Evolutionary conservation across 2,329 filamentous ascomycete species (phyloP).

Genomic region (Trichophaea hybrida): DNA sequence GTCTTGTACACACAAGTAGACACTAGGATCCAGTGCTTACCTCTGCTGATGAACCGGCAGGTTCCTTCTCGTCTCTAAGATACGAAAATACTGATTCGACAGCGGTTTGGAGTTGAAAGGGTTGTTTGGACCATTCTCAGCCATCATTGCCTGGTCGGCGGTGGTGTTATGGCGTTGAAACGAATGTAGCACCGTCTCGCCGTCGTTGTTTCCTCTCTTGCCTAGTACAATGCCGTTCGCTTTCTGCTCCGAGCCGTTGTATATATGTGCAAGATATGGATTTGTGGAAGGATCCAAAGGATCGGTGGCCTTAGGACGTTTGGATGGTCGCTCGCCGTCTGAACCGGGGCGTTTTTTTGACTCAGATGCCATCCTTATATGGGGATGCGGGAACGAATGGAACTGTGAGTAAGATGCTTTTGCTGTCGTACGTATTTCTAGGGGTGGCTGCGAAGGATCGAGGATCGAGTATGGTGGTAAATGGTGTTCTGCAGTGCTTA

Average conservation of each 20-base stretch:
- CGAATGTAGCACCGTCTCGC: constrained; percentile 42
- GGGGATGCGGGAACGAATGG: too few relatives aligned
- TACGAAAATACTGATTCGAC: constrained; percentile 75
- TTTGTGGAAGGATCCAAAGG: constrained; percentile 37
- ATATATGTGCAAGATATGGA: constrained; percentile 83
- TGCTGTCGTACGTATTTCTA: too few relatives aligned
- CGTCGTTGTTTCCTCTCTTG: constrained; percentile 26
- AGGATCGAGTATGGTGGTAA: too few relatives aligned
- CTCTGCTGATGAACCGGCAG: constrained; percentile 87
- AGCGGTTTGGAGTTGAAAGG: constrained; percentile 69
- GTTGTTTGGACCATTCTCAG: constrained; percentile 70
- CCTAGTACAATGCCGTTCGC: constrained; percentile 33
- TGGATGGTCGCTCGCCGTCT: background rate
- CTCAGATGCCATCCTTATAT: background rate
- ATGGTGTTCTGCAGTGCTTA: too few relatives aligned
- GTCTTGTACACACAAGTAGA: background rate
- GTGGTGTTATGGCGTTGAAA: constrained; percentile 73
- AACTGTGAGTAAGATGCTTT: too few relatives aligned
- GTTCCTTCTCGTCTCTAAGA: constrained; percentile 67
- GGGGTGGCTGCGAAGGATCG: too few relatives aligned
- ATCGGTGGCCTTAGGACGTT: background rate
- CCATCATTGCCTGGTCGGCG: constrained; percentile 52
- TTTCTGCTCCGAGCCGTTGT: constrained; percentile 38
- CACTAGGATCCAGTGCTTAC: constrained; percentile 33
- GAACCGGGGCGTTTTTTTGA: constrained; percentile 1